Base-by-base conservation (phyloP, 345 rosid genomes). In the Clarkia xantiana region DNA sequence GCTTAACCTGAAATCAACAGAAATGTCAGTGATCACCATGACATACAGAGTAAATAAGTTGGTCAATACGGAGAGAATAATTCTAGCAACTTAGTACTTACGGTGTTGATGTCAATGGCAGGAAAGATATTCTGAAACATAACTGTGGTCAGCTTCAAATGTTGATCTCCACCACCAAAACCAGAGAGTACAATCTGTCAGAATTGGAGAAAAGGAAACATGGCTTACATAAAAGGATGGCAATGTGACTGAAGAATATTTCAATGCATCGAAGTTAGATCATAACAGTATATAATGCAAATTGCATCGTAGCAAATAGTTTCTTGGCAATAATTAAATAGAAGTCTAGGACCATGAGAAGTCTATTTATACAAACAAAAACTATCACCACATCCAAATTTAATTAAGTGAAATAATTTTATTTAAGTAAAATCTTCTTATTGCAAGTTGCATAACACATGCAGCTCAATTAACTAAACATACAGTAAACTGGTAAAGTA, bases 41-140 rank as follows among this genome's bases (percentile, higher is more conserved):
- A 29, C 36, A 10, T 29, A 39, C 36, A 10, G 16, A n/a, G n/a
- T n/a, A n/a, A n/a, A n/a, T n/a, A n/a, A n/a, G n/a, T n/a, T n/a
- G n/a, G n/a, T n/a, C n/a, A 3, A 29, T 9, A 4, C 9, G 13
- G 18, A 47, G 11, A 17, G 1, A 9, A 44, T 49, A 38, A 23
- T n/a, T 23, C 16, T 11, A 51, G 15, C 20, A 1, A n/a, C n/a
- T n/a, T n/a, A n/a, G n/a, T n/a, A 66, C 96, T 77, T 68, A 93
- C 97, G 13, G 95, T 87, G 67, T 93, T 93, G 42, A 84, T 57
- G 68, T 87, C 99, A 47, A 93, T 87, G 46, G 94, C 67, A 11
- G 96, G 95, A 65, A 93, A 87, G 49, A 93, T 93, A 58, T 93
- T 93, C 78, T 93, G 96, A 68, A 87, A 87, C 95, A 84, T 77